A percentile compares a stretch with the other conserved stretches of the same genome.
phyloP scores from a whole-genome alignment of 2,329 filamentous ascomycete species.

The Aspergillus jensenii region DNA sequence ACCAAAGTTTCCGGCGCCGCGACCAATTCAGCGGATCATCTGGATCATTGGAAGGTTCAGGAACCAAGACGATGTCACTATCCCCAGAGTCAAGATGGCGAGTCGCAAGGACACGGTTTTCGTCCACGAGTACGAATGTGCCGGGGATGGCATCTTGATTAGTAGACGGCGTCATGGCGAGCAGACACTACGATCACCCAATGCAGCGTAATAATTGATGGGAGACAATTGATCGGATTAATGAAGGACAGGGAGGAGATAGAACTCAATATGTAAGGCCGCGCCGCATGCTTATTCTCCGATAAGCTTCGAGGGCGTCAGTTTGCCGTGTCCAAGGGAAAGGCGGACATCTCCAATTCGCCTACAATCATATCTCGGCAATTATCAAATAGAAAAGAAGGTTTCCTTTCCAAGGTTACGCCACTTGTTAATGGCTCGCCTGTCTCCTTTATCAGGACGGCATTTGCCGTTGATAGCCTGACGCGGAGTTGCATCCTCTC shows the following conservation, averaged over 20 bases:
- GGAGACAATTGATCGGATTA: background rate
- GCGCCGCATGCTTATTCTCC: background rate
- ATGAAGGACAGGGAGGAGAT: background rate
- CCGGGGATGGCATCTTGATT: conserved; percentile 39
- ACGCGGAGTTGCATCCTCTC: background rate
- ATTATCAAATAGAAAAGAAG: too few species aligned
- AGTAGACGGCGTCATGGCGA: conserved; percentile 26
- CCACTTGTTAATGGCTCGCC: background rate
- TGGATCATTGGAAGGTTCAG: conserved; percentile 45
- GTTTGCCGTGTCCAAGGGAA: background rate
- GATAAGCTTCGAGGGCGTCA: conserved; percentile 2
- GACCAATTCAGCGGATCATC: conserved; percentile 51
- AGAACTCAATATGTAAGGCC: background rate
- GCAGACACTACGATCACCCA: background rate
- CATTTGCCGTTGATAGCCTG: background rate
- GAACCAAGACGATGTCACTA: conserved; percentile 43
- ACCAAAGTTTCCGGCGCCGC: conserved; percentile 42
- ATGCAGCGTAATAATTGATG: background rate
- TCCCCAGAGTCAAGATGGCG: conserved; percentile 31
- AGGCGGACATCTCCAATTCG: background rate
- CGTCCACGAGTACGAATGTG: conserved; percentile 46
- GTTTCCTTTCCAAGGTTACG: too few species aligned
- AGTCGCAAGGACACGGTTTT: conserved; percentile 34
- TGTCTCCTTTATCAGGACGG: background rate
- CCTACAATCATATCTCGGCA: background rate